Evolutionary conservation across 2,329 filamentous ascomycete species (phyloP), one percentile per base, ranked within the genome.

Genomic region (Botrytis cinerea): DNA sequence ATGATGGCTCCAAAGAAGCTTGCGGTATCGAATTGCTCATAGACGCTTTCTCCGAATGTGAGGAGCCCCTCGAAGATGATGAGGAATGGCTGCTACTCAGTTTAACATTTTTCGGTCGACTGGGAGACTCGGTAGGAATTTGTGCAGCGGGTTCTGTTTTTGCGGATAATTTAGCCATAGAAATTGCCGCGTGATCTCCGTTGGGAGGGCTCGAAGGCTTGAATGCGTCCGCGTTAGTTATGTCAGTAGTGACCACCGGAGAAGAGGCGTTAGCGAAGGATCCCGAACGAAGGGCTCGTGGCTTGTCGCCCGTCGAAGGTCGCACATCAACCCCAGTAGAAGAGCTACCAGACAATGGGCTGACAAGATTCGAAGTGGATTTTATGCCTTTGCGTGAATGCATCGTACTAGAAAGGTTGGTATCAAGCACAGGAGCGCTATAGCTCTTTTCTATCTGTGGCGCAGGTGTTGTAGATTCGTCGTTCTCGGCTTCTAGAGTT

Each of bases 151-250:
- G 88, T 51, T 88, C 86, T 1, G 91, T 89, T 28, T 88, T 85
- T 28, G 85, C 87, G n/a, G 91, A 89, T 57, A 93, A 84, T 57
- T 89, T 90, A 72, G 91, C 90, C 86, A 94, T 93, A 40, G 87
- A 85, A 76, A 85, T 88, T 35, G 87, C 85, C 38, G 91, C 91
- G 79, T 88, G 84, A 74, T 85, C 85, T 68, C 89, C 85, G 54
- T 90, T 87, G 2, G 87, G 86, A 8, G 86, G 85, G 1, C 84
- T 78, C 22, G 84, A 87, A 22, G 87, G 85, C 74, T 87, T 88
- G 76, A 88, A 87, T 20, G 90, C 85, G 74, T 94, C 91, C 32
- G 90, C 89, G 75, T 91, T 90, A 0, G 88, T 86, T 48, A 87
- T 86, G 78, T 94, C 91, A 0, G 90, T 89, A 45, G 88, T 89